Percentiles rank a stretch among this genome's conserved stretches.
phyloP scores from a whole-genome alignment of 164 flowering plant species.

The Houttuynia cordata region DNA sequence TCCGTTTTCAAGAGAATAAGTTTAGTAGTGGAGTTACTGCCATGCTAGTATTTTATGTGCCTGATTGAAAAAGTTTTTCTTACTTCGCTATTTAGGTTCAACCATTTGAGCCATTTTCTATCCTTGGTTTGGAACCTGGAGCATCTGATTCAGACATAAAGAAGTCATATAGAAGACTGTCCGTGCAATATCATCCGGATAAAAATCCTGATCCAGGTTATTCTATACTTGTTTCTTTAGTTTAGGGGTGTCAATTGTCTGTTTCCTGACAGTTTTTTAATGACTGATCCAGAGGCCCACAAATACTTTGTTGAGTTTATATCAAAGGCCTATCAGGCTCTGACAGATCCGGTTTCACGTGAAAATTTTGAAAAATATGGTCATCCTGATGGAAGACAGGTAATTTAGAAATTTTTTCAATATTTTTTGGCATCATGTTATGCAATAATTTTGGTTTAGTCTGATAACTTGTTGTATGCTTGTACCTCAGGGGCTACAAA shows the following conservation, averaged over 20 bases:
- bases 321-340: conserved; percentile 94
- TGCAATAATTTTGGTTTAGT: too few species aligned
- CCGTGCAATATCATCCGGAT: conserved; percentile 97
- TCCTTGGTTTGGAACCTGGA: conserved; percentile 81
- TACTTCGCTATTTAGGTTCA: conserved; percentile 36
- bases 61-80: neutral
- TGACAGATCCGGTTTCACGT: conserved; percentile 90
- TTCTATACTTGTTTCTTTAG: neutral
- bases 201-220: conserved; percentile 99
- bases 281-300: conserved; percentile 61
- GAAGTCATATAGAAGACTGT: conserved; percentile 87
- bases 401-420: conserved; percentile 9
- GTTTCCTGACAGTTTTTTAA: too few species aligned
- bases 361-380: conserved; percentile 98
- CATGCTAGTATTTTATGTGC: too few species aligned
- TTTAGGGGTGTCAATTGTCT: neutral
- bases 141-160: conserved; percentile 87
- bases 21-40: too few species aligned
- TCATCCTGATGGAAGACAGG: conserved; percentile 99
- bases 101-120: conserved; percentile 83
- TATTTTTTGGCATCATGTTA: too few species aligned
- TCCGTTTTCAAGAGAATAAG: too few species aligned
- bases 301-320: conserved; percentile 83
- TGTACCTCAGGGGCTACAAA: conserved; percentile 76
- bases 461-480: conserved; percentile 4